Conservation (phyloP, 495 filamentous ascomycete species). For the Trichoderma asperelloides region DNA sequence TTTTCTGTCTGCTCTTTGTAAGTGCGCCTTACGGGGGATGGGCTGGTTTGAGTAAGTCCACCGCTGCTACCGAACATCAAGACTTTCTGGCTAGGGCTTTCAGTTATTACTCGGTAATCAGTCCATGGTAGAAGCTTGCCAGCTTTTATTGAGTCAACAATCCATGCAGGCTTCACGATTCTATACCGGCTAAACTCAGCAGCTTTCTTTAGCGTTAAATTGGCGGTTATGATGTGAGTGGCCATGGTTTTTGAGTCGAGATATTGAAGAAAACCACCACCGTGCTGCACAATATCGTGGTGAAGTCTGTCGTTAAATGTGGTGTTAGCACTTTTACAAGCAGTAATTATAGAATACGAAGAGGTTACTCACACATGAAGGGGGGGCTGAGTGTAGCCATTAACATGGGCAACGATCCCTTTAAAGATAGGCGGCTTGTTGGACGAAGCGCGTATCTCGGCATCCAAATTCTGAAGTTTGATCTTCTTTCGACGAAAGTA, state of each 20-base stretch:
- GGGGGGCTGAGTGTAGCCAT: slow-evolving; percentile 88
- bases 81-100: slow-evolving; percentile 66
- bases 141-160: slow-evolving; percentile 76
- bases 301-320: slow-evolving; percentile 44
- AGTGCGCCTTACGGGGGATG: slow-evolving; percentile 31
- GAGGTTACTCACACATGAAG: slow-evolving; percentile 51
- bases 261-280: slow-evolving; percentile 89
- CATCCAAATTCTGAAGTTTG: slow-evolving; percentile 90
- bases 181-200: slow-evolving; percentile 78
- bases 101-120: slow-evolving; percentile 70
- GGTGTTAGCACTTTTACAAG: background rate
- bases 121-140: slow-evolving; percentile 80
- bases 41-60: slow-evolving; percentile 51
- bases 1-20: slow-evolving; percentile 69
- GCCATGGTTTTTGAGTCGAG: slow-evolving; percentile 88
- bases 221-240: slow-evolving; percentile 90
- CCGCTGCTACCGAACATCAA: slow-evolving; percentile 59
- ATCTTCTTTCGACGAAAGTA: slow-evolving; percentile 92
- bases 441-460: slow-evolving; percentile 58
- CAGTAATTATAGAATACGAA: background rate
- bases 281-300: slow-evolving; percentile 76
- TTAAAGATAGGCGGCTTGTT: slow-evolving; percentile 80
- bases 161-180: slow-evolving; percentile 94
- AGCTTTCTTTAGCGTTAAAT: slow-evolving; percentile 82
- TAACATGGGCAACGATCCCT: slow-evolving; percentile 80